Evolutionary conservation across 805 yeast genomes (phyloP), one percentile per base, ranked within the genome.

Genomic region (Pichia cabralensis): DNA sequence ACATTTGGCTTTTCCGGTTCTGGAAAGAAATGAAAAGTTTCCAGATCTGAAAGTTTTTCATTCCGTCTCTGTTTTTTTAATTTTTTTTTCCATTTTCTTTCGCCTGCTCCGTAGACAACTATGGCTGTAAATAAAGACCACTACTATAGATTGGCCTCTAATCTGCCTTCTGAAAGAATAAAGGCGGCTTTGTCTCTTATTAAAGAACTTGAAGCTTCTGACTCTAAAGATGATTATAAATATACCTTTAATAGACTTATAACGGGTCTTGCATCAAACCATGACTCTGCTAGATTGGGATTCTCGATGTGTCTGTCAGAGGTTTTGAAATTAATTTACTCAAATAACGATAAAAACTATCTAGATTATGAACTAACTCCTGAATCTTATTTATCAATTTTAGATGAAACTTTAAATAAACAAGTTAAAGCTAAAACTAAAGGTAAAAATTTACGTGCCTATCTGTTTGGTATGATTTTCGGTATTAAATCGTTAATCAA

Each of bases 221-320:
- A 59, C 18, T 55, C 64, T 19, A 54, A 57, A 16, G 62, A 61
- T 1, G 95, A 86, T 47, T 85, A 89, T 85, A 70, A 71, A 31
- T 89, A 89, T 52, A 92, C 94, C 0, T 57, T 83, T 35, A 72
- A 73, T 42, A 69, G 97, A 50, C 64, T 89, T 42, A 69, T 84
- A 43, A 78, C 76, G 42, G 96, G 97, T 33, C 61, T 89, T 22
- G 65, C 85, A 5, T 80, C 95, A 6, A 70, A 86, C 12, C 71
- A 92, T 48, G 94, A 81, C 17, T 69, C 85, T 31, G 92, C 95
- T 1, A 65, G 96, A 37, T 58, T 83, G 20, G 97, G 97, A 5
- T 89, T 80, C 50, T 82, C 95, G 3, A 72, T 84, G 68, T 89
- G 95, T 29, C 59, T 89, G 28, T 74, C 88, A 0, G 96, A 89